phyloP scores from a whole-genome alignment of 2,329 filamentous ascomycete species.

The Arthrobotrys sphaeroides region DNA sequence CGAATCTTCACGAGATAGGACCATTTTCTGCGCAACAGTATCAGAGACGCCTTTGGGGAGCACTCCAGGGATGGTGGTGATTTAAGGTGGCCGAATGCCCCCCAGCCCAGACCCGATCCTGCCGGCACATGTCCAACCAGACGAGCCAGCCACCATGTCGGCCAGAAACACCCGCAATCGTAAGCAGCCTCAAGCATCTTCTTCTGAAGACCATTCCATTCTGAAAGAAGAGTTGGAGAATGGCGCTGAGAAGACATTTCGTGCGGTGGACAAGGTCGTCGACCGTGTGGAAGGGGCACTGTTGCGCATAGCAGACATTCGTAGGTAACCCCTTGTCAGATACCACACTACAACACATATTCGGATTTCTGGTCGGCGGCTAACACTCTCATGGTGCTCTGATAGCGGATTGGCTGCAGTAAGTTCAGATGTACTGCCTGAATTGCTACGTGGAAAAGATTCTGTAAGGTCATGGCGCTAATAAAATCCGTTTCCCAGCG shows the following conservation, averaged over 20 bases:
- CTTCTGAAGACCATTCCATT: background rate
- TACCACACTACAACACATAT: conserved; percentile 14
- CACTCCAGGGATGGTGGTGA: background rate
- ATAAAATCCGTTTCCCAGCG: conserved; percentile 44
- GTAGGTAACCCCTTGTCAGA: conserved; percentile 12
- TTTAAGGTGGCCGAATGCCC: background rate
- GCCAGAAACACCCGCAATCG: conserved; percentile 15
- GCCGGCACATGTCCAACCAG: background rate
- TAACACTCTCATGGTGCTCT: background rate
- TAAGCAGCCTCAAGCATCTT: conserved; percentile 15
- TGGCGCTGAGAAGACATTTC: conserved; percentile 5
- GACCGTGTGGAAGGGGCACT: conserved; percentile 10
- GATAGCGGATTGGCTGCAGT: conserved; percentile 24
- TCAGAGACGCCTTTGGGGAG: too few species aligned
- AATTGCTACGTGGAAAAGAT: background rate
- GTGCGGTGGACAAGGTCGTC: background rate
- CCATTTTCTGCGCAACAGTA: too few species aligned
- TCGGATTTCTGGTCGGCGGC: background rate
- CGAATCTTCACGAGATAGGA: too few species aligned
- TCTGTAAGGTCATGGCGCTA: background rate
- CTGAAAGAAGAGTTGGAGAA: background rate
- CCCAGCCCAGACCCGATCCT: background rate
- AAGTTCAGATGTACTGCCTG: background rate
- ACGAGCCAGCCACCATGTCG: conserved; percentile 7
- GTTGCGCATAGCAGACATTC: conserved; percentile 9